These are phyloP conservation scores for Phyllosticta citrichinensis DNA, from an alignment of 2,329 filamentous ascomycete species.

Conservation along the genomic window DNA sequence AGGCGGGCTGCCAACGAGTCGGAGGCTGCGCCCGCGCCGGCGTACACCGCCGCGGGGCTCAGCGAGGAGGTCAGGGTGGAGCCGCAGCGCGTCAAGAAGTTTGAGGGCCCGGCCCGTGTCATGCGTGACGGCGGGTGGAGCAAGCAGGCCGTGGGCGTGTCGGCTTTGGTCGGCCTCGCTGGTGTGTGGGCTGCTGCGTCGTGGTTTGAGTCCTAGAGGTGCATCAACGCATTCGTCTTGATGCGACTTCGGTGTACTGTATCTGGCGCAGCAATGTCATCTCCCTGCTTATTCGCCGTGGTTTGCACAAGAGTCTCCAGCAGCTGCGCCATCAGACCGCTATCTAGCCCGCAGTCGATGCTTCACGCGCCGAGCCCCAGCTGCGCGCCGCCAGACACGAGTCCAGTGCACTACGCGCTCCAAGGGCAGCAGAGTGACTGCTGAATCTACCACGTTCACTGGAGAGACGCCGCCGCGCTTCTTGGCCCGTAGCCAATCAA, in stretches of 20 bases:
- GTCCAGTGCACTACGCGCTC: too few relatives aligned
- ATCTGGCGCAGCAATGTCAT: not conserved
- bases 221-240: not conserved
- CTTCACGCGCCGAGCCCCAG: too few relatives aligned
- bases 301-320: too few relatives aligned
- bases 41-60: conserved; percentile 18
- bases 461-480: too few relatives aligned
- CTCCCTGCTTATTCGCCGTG: too few relatives aligned
- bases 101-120: conserved; percentile 25
- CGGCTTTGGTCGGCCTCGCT: conserved; percentile 29
- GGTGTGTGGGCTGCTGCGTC: conserved; percentile 32
- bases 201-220: conserved; percentile 21
- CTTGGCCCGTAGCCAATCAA: too few relatives aligned
- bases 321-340: too few relatives aligned
- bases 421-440: too few relatives aligned
- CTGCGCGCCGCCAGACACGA: too few relatives aligned
- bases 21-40: conserved; percentile 12
- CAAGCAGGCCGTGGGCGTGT: conserved; percentile 31
- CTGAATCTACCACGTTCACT: too few relatives aligned
- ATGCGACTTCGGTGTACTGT: not conserved
- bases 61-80: conserved; percentile 8
- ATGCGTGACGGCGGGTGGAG: conserved; percentile 27
- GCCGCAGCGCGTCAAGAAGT: conserved; percentile 15
- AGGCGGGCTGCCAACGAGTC: conserved; percentile 26
- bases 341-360: too few relatives aligned